Base-by-base conservation (phyloP, 805 yeast species). In the Kuraishia hungarica region DNA sequence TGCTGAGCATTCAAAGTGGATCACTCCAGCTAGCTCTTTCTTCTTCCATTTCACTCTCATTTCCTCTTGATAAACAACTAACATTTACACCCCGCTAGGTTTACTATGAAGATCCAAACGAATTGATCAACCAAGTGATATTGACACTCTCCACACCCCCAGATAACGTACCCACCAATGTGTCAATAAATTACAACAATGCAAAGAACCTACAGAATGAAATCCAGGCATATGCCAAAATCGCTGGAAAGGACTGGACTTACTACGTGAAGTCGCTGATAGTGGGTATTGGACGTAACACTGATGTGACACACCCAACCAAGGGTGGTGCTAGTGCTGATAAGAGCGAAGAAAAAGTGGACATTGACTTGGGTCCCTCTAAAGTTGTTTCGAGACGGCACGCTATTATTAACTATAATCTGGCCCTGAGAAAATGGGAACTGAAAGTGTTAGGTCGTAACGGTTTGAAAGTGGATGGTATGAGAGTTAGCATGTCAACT, bases 181-280 rank as follows among this genome's bases (percentile, higher is more conserved):
- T 92, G 5, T 81, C 96, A 13, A 73, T 72, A 51, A 79, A 73
- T 24, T 89, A 81, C 66, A 82, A 93, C 55, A 94, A 94, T 68
- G 89, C 84, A 53, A 81, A 82, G 58, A 87, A 82, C 60, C 64
- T 71, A 57, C 82, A 81, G 58, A 77, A 81, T 53, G 97, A 92
- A 67, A 92, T 94, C n/a, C 96, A 92, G 72, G 99, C 99, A 0
- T 94, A 93, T 69, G 99, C 97, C 39, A 94, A 94, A 69, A 86
- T 94, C 51, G 92, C 97, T 0, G 99, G 99, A 50, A 73, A 79
- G 39, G 83, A 83, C 64, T 94, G 99, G 99, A 93, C 99, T 1
- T 94, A 79, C 67, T 94, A 91, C 65, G 97, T 94, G 49, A 89
- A 92, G 66, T 76, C 83, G 19, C 74, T 93, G 53, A 79, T 79